phyloP scores from a whole-genome alignment of 1,139 yeast genomes.

The Waltiozyma sp. region DNA sequence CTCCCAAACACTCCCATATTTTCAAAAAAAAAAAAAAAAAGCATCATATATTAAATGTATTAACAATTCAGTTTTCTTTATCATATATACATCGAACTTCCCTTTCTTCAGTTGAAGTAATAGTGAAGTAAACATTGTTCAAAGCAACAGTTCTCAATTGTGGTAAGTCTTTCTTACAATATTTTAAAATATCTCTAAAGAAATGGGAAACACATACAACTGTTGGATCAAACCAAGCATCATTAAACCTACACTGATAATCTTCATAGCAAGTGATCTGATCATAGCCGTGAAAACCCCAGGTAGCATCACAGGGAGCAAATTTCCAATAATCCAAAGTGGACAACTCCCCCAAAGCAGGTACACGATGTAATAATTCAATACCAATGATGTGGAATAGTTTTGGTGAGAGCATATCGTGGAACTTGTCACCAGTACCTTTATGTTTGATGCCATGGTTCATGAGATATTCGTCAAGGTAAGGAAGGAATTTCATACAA shows the following conservation, averaged over 20 bases:
- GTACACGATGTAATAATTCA: conserved; percentile 23
- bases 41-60: no score
- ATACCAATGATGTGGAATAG: conserved; percentile 43
- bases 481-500: conserved; percentile 36
- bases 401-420: conserved; percentile 50
- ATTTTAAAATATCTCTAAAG: conserved; percentile 15
- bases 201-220: conserved; percentile 28
- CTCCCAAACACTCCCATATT: no score
- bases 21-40: no score
- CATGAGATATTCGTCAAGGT: conserved; percentile 48
- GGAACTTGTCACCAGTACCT: conserved; percentile 29
- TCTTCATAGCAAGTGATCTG: conserved; percentile 25
- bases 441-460: conserved; percentile 49
- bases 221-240: conserved; percentile 20
- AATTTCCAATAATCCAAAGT: conserved; percentile 18
- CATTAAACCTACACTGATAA: conserved; percentile 24
- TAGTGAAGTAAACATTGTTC: conserved; percentile 6
- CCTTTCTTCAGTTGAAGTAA: background rate
- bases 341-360: conserved; percentile 10
- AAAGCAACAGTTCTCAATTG: conserved; percentile 5
- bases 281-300: conserved; percentile 34
- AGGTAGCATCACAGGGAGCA: conserved; percentile 24
- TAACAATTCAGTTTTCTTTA: background rate
- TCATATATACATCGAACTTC: conserved; percentile 6
- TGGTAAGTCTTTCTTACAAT: conserved; percentile 3